A percentile compares a stretch with the other conserved stretches of the same genome.
Conservation (phyloP, 306 rosid genomes). For the Pyrus bretschneideri region DNA sequence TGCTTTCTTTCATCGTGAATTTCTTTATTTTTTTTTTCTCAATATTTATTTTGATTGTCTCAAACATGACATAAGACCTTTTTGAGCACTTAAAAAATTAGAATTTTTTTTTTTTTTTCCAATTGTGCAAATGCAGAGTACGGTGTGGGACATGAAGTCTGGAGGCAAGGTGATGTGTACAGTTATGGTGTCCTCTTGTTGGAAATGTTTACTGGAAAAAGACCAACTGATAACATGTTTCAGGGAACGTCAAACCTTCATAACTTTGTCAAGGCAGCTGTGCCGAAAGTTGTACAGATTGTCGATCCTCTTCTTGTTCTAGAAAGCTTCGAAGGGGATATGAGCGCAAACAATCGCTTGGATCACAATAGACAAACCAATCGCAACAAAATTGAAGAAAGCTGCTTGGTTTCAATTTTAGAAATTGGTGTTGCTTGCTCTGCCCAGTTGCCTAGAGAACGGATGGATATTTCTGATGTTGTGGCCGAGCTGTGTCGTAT, state of each 20-base stretch:
- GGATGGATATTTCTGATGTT: background rate
- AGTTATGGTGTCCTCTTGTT: slow-evolving; percentile 22
- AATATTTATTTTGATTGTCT: background rate
- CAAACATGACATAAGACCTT: background rate
- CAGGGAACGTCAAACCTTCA: slow-evolving; percentile 7
- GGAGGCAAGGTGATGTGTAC: slow-evolving; percentile 18
- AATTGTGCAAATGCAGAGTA: slow-evolving; percentile 14
- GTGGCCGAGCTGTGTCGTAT: background rate
- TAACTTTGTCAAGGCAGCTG: background rate
- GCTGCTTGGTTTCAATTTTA: background rate
- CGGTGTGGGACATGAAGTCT: slow-evolving; percentile 23
- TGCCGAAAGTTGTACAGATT: background rate
- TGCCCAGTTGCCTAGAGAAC: background rate
- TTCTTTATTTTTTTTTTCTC: background rate
- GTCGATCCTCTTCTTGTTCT: background rate
- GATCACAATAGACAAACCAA: too few species aligned
- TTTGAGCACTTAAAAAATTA: background rate
- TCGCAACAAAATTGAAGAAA: background rate
- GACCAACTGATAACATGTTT: slow-evolving; percentile 5
- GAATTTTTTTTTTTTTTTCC: background rate
- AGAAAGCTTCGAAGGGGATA: background rate
- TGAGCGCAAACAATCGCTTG: background rate
- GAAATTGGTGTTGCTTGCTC: background rate
- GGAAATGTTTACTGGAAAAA: background rate
- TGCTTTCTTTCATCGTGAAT: background rate